These are phyloP conservation scores for Prunus kanzakura DNA, from an alignment of 306 rosid genomes.

Conservation along the genomic window DNA sequence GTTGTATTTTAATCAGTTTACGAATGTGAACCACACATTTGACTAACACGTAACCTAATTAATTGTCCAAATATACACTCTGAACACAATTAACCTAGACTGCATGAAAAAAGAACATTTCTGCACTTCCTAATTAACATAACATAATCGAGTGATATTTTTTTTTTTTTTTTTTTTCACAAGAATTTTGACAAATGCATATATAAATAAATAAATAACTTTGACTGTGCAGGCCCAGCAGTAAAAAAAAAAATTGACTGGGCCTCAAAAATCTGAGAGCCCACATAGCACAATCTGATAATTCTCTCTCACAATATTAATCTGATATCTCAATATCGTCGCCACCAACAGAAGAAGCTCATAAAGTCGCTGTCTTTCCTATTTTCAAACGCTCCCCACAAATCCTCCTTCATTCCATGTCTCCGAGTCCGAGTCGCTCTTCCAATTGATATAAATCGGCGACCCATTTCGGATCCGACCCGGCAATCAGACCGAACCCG, in stretches of 20 bases:
- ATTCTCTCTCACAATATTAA: background rate
- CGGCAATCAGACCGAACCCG: background rate
- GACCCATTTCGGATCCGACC: conserved; percentile 13
- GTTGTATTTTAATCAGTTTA: too few species aligned
- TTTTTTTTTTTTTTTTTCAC: too few species aligned
- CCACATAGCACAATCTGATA: background rate
- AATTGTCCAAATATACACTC: too few species aligned
- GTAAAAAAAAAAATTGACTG: background rate
- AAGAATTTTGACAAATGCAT: too few species aligned
- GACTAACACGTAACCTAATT: too few species aligned
- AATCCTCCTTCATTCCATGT: background rate
- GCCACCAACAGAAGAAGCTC: background rate
- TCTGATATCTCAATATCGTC: background rate
- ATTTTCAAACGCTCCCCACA: background rate
- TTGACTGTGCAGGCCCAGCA: background rate
- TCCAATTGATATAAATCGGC: conserved; percentile 1
- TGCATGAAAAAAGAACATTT: too few species aligned
- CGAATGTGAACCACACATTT: too few species aligned
- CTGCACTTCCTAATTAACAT: too few species aligned
- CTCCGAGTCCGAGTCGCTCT: background rate
- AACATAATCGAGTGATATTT: too few species aligned
- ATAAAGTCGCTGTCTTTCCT: background rate
- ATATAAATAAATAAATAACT: too few species aligned
- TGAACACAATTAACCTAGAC: too few species aligned
- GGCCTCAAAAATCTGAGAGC: background rate